Percentiles rank a stretch among this genome's conserved stretches.
Evolutionary conservation across 345 rosid species (phyloP).

Genomic region (Syzygium grande): DNA sequence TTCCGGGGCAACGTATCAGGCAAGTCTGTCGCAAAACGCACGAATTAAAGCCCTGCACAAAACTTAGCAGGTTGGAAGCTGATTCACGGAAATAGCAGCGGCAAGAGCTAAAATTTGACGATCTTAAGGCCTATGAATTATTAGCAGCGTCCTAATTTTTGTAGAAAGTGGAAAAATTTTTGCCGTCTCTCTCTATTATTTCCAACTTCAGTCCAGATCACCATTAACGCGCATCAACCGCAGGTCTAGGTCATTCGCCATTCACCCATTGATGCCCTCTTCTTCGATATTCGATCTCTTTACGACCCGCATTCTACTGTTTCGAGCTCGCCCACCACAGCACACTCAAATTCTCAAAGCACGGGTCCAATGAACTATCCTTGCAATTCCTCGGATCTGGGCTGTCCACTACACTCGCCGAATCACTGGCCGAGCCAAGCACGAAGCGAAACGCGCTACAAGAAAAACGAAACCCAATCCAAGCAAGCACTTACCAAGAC

Average conservation of each 20-base stretch:
- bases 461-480: neutral
- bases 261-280: neutral
- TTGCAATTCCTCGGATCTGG: neutral
- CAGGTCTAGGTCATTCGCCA: neutral
- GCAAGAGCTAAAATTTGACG: neutral
- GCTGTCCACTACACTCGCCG: neutral
- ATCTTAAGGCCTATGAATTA: neutral
- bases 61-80: neutral
- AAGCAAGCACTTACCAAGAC: slow-evolving; percentile 29
- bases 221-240: neutral
- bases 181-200: neutral
- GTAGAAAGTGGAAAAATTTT: neutral
- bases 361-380: neutral
- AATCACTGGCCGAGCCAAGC: neutral
- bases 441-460: neutral
- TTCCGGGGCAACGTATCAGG: neutral
- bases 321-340: neutral
- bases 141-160: neutral
- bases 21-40: neutral
- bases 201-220: neutral
- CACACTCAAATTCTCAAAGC: neutral
- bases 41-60: neutral
- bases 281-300: neutral
- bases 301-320: neutral
- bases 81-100: neutral